Evolutionary conservation across 192 early-diverging fungal genomes (phyloP), one percentile per base, ranked within the genome.

Genomic region (Coemansia sp.): DNA sequence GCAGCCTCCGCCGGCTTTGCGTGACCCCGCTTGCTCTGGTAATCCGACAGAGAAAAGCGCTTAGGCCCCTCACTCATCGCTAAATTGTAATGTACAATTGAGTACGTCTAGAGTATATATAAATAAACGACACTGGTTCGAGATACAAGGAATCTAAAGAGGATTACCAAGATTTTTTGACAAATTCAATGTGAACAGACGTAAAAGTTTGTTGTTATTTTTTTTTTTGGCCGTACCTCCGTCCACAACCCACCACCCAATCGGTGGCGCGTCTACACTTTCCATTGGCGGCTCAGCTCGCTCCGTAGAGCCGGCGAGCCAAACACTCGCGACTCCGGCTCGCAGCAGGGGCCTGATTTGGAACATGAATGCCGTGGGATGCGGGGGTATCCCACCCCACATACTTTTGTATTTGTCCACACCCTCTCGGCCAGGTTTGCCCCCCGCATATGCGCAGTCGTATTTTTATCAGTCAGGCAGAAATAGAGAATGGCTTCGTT

Each of bases 31-130:
- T 76, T 70, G 65, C 79, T 82, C 66, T 76, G 74, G 71, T 82
- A 82, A 60, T 82, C 79, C 0, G 79, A 82, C 56, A 82, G 74
- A 20, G 79, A 76, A 52, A 82, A 82, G 45, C 79, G 79, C 65
- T 82, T 82, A n/a, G 79, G 79, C 60, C 62, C 74, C 18, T 82
- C 79, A 62, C 65, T 69, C 79, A 82, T 82, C 43, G 40, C 67
- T 20, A 35, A 37, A 39, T 40, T n/a, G 12, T 6, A n/a, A n/a
- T 16, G 53, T 34, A 32, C 53, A 56, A 16, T 3, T 18, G 53
- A 15, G 15, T 56, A 34, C 53, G 53, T 56, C 27, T 32, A 32
- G 53, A 32, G 30, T 56, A 16, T 30, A 16, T 30, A 6, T 16
- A 15, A n/a, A 30, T 8, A 16, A 50, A 50, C 29, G 29, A 15